Base-by-base conservation (phyloP, 1,284 basidiomycete species). In the Prillingera fragicola region DNA sequence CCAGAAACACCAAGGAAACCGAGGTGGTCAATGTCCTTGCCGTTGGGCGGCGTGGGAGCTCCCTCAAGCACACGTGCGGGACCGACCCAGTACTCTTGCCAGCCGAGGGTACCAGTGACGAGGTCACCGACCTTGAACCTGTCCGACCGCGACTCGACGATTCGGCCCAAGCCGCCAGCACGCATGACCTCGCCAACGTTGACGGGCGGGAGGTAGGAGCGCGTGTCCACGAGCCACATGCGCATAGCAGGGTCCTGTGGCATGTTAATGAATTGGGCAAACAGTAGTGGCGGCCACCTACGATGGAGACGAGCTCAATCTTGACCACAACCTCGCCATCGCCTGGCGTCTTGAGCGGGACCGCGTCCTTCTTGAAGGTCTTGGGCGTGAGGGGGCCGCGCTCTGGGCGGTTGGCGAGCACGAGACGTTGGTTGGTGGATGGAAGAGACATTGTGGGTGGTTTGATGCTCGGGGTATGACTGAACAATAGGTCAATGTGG, bases 101-200 rank as follows among this genome's bases (percentile, higher is more conserved):
- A 89, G 6, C 85, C 86, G 80, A 66, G 54, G 2, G 51, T 56
- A 42, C 60, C 55, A 29, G 46, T 37, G 8, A 56, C 85, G 32
- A 78, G 55, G 55, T 89, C 83, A 12, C 85, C 87, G n/a, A 73
- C 73, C 46, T 73, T 71, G 59, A 83, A 75, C 38, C 67, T 68
- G 54, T 67, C 32, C 22, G 58, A 43, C 1, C 83, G 83, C 3
- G 72, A 77, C 43, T 76, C 72, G 33, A 87, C 63, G 19, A 94
- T 81, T 19, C 79, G 76, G 22, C 83, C 88, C 15, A 92, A 68
- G 4, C 80, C 85, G 3, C 56, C 53, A 0, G 84, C 80, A 21
- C 89, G 79, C 89, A 94, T 75, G 21, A 81, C 80, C 65, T 82
- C 85, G 19, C 85, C 85, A 50, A 92, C 83, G 68, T 87, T 72